phyloP scores from a whole-genome alignment of 2,329 filamentous ascomycete genomes.

The Aspergillus tanneri region DNA sequence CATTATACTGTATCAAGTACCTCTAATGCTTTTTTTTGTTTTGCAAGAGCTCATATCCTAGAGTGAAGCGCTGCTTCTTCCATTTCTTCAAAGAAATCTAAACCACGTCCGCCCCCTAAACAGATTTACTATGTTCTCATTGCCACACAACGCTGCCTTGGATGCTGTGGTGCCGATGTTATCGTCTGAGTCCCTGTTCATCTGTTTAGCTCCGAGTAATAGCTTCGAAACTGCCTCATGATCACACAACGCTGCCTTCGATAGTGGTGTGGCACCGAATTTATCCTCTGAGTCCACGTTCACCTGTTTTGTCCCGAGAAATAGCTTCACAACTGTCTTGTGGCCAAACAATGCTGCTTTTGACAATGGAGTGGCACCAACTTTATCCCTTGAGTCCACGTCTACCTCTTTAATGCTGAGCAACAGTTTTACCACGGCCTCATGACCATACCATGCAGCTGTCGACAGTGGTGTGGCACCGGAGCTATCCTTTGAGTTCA shows the following conservation, averaged over 20 bases:
- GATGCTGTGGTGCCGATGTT: neutral
- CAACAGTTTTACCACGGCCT: neutral
- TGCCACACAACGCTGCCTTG: neutral
- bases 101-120: no score
- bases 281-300: slow-evolving; percentile 1
- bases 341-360: neutral
- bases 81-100: no score
- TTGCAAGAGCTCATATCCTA: no score
- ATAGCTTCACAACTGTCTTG: slow-evolving; percentile 5
- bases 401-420: neutral
- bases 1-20: no score
- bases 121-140: neutral
- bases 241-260: neutral
- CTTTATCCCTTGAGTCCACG: neutral
- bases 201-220: neutral
- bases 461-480: neutral
- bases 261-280: neutral
- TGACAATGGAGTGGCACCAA: neutral
- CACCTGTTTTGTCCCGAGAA: neutral
- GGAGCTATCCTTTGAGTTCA: neutral
- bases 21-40: no score
- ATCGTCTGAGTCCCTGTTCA: neutral
- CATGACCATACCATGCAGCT: neutral
- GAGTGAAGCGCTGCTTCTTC: no score
- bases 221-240: neutral